phyloP scores from a whole-genome alignment of 225 moss, liverwort and hornwort species.

The Marchantia paleacea region DNA sequence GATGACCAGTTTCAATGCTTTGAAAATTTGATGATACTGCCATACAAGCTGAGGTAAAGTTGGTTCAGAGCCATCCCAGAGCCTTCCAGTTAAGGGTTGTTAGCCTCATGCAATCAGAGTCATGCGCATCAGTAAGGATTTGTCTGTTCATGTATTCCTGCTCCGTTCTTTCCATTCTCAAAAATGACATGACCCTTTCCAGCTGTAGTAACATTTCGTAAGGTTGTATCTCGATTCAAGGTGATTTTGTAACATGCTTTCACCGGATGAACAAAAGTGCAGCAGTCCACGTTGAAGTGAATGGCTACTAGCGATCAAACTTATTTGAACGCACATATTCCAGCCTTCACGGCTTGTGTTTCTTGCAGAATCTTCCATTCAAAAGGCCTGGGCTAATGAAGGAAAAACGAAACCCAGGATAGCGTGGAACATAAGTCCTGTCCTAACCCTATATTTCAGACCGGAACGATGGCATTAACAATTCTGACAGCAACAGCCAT shows the following conservation, averaged over 20 bases:
- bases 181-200: too few species aligned
- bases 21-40: too few species aligned
- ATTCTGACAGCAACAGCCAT: not conserved
- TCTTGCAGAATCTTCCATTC: not conserved
- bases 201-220: not conserved
- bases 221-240: not conserved
- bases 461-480: not conserved
- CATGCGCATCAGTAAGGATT: not conserved
- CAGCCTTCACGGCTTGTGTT: not conserved
- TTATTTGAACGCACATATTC: not conserved
- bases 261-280: too few species aligned
- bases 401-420: not conserved
- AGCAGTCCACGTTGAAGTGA: too few species aligned
- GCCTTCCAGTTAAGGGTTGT: not conserved
- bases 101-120: not conserved
- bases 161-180: not conserved
- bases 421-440: not conserved
- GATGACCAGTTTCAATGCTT: too few species aligned
- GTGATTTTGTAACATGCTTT: too few species aligned
- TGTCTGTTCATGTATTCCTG: not conserved
- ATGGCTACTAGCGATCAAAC: not conserved
- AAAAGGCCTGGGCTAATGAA: not conserved
- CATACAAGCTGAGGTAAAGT: too few species aligned
- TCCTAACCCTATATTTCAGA: conserved; percentile 11
- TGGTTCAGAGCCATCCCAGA: too few species aligned